A percentile compares a stretch with the other conserved stretches of the same genome.
phyloP scores from a whole-genome alignment of 352 stramenopile species.

The Globisporangium echinulatum region DNA sequence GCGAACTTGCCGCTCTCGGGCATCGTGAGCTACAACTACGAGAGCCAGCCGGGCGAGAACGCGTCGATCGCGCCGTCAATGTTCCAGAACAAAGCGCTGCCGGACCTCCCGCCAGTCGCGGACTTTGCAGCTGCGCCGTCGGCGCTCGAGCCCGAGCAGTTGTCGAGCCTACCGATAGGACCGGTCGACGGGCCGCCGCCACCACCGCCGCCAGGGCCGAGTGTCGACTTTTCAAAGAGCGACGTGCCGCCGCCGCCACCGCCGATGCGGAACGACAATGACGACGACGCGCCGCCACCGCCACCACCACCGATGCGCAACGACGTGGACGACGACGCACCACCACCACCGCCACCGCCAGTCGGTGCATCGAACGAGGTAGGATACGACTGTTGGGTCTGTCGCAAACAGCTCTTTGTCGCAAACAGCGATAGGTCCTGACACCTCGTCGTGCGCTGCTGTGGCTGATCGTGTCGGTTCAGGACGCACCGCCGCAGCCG shows the following conservation, averaged over 20 bases:
- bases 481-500: conserved; percentile 28
- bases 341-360: conserved; percentile 39
- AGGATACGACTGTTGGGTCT: background rate
- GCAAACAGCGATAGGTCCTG: background rate
- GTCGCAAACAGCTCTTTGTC: too few species aligned
- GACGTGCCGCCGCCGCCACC: conserved; percentile 36
- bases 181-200: conserved; percentile 57
- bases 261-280: conserved; percentile 42
- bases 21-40: conserved; percentile 77
- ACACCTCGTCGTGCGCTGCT: background rate
- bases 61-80: conserved; percentile 76
- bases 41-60: conserved; percentile 36
- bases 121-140: conserved; percentile 62
- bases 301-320: conserved; percentile 29
- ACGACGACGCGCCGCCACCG: conserved; percentile 34
- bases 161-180: conserved; percentile 47
- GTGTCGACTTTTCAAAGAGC: conserved; percentile 47
- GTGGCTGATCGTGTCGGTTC: background rate
- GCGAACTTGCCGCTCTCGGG: conserved; percentile 75
- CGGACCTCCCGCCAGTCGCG: conserved; percentile 54
- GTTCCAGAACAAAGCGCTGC: conserved; percentile 76
- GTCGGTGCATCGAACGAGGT: conserved; percentile 25
- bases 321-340: conserved; percentile 30
- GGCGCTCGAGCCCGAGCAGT: conserved; percentile 48
- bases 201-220: conserved; percentile 48